Evolutionary conservation across 176 grass and related monocot species (phyloP).

Genomic region (Paspalum vaginatum): DNA sequence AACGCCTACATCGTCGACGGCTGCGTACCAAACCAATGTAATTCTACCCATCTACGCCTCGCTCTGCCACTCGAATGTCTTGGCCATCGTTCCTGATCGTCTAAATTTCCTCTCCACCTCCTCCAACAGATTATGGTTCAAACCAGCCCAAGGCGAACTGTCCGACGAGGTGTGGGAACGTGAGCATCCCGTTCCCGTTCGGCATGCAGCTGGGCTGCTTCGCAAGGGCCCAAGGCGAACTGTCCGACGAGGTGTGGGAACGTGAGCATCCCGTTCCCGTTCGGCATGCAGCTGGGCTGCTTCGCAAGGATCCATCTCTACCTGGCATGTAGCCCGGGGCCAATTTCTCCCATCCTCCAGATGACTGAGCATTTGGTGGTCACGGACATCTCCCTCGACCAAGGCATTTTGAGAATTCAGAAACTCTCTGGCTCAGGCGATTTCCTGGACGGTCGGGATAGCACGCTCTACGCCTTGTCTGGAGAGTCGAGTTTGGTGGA

Average conservation of each 20-base stretch:
- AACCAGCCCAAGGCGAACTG: conserved; percentile 13
- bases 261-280: conserved; percentile 28
- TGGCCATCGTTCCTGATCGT: neutral
- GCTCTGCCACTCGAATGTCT: neutral
- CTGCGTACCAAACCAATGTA: neutral
- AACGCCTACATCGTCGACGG: neutral
- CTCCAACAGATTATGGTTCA: conserved; percentile 24
- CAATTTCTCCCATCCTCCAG: neutral
- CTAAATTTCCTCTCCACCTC: neutral
- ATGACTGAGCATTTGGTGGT: neutral
- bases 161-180: neutral
- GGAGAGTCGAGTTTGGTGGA: neutral
- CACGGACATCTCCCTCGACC: neutral
- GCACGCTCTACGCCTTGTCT: conserved; percentile 19
- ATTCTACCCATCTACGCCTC: neutral
- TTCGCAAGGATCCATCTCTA: conserved; percentile 29
- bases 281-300: conserved; percentile 33
- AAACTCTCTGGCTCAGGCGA: neutral
- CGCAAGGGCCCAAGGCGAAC: conserved; percentile 30
- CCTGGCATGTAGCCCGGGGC: neutral
- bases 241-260: neutral
- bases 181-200: conserved; percentile 31
- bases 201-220: conserved; percentile 37
- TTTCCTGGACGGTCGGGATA: neutral
- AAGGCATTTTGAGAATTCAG: neutral